A percentile compares a stretch with the other conserved stretches of the same genome.
Evolutionary conservation across 176 grass and related monocot genomes (phyloP).

Genomic region (Avena insularis): DNA sequence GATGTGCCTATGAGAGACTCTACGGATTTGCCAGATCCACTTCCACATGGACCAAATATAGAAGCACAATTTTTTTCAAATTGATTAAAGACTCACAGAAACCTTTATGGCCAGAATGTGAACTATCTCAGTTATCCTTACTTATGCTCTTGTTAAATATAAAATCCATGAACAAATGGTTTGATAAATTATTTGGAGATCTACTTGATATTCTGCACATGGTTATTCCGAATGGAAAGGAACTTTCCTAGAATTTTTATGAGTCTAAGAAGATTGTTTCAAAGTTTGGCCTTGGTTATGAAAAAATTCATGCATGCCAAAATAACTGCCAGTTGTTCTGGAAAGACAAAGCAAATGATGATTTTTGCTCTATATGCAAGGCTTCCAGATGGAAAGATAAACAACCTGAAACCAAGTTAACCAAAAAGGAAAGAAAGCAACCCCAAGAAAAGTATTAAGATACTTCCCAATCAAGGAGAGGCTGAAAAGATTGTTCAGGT

Average conservation of each 20-base stretch:
- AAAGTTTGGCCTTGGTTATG: not conserved
- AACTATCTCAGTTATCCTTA: constrained; percentile 1
- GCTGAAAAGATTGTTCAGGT: constrained; percentile 18
- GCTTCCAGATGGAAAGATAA: constrained; percentile 9
- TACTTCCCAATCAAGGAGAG: constrained; percentile 27
- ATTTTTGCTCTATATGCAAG: constrained; percentile 25
- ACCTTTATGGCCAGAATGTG: not conserved
- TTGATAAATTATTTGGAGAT: constrained; percentile 33
- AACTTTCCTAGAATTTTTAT: not conserved
- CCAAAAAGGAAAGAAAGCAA: constrained; percentile 16
- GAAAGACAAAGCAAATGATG: constrained; percentile 15
- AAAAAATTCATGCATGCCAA: constrained; percentile 11
- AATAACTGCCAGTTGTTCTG: constrained; percentile 25
- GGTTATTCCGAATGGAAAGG: constrained; percentile 17
- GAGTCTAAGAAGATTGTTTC: constrained; percentile 27
- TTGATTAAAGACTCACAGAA: not conserved
- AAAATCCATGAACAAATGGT: constrained; percentile 34
- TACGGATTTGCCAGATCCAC: not conserved
- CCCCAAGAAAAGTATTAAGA: constrained; percentile 10
- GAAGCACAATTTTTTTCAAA: constrained; percentile 4
- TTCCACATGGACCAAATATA: not conserved
- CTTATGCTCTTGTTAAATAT: constrained; percentile 23
- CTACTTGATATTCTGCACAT: constrained; percentile 24
- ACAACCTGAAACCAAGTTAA: not conserved
- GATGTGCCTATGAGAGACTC: not conserved